Evolutionary conservation across 495 filamentous ascomycete genomes (phyloP).

Genomic region (Lasiosphaeria hispida): DNA sequence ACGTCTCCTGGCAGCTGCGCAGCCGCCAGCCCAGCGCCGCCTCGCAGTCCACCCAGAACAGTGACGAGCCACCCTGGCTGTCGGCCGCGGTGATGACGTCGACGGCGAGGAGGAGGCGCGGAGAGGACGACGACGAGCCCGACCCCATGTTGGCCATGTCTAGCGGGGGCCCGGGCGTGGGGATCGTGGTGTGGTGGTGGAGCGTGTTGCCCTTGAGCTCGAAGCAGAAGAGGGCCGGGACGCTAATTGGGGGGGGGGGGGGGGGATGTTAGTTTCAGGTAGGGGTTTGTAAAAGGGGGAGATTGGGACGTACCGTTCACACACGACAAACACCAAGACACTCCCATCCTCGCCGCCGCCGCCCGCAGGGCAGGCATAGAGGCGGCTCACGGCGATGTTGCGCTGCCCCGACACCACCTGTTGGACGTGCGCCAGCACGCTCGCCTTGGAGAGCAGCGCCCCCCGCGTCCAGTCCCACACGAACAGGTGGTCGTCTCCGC

Average conservation of each 20-base stretch:
- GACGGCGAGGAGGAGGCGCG: conserved; percentile 53
- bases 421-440: conserved; percentile 45
- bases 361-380: conserved; percentile 32
- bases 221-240: conserved; percentile 61
- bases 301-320: conserved; percentile 64
- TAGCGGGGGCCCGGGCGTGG: conserved; percentile 59
- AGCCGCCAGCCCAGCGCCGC: background rate
- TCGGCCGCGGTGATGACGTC: conserved; percentile 46
- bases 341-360: conserved; percentile 7
- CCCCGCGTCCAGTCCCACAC: conserved; percentile 78
- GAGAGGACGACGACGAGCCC: conserved; percentile 14
- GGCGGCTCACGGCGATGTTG: conserved; percentile 52
- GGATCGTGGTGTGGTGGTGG: conserved; percentile 43
- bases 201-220: conserved; percentile 45
- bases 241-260: too few species aligned
- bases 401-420: conserved; percentile 25
- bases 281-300: background rate
- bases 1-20: conserved; percentile 15
- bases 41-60: conserved; percentile 21
- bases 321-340: conserved; percentile 54
- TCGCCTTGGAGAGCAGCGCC: conserved; percentile 50
- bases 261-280: conserved; percentile 24
- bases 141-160: conserved; percentile 42
- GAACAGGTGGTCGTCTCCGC: conserved; percentile 73
- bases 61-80: conserved; percentile 12